Evolutionary conservation across 148 eudicot species (phyloP), one percentile per base, ranked within the genome.

Genomic region (Arbutus unedo): DNA sequence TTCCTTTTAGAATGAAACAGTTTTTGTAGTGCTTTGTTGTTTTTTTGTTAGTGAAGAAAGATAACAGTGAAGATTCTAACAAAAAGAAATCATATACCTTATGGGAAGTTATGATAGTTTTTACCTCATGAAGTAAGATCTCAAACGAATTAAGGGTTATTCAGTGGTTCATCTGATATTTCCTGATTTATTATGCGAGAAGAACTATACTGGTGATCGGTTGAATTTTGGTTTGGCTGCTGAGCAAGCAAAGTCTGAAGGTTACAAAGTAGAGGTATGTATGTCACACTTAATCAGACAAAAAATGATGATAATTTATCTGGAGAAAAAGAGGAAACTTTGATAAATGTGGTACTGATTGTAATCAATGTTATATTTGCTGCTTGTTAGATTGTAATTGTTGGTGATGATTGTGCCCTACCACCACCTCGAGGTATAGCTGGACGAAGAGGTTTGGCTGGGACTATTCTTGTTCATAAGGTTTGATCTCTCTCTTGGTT

Each of bases 371-470:
- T 18, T 68, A 13, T 73, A 13, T 56, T 71, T 72, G 70, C 47
- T 64, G 81, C 64, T 81, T 81, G 66, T 85, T 66, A 96, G 99
- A 93, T 90, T 94, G 97, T 96, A 80, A 96, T 96, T 83, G 94
- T 96, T 82, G 98, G 95, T 82, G 99, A 96, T 88, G 99, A 96
- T 78, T 96, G 99, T 91, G 97, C 97, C 82, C 87, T 96, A 84
- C 95, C 98, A 81, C 97, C 98, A 70, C 98, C 99, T 67, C 87
- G 95, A 87, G 99, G 99, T 84, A 94, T 96, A 77, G 94, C 97
- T 85, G 99, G 99, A 64, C 91, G 98, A 82, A 89, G 99, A 90
- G 99, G 99, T 81, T 92, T 96, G 90, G 98, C 99, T 73, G 99
- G 99, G 85, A 94, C 98, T 14, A 84, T 96, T 88, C 89, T 94